Base-by-base conservation (phyloP, 495 filamentous ascomycete species). In the Xylaria curta region DNA sequence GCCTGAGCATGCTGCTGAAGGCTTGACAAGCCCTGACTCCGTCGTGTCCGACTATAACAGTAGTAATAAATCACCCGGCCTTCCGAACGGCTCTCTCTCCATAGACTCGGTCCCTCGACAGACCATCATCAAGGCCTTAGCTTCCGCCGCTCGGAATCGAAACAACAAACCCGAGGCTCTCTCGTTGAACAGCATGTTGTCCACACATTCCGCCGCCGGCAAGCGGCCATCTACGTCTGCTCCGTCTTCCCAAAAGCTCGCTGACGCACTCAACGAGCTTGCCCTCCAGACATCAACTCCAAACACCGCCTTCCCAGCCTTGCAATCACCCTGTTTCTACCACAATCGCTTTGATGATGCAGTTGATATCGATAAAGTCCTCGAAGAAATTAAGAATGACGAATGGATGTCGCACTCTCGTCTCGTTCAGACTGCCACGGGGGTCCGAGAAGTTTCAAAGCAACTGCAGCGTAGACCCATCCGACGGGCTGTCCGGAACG, bases 311-410 rank as follows among this genome's bases (percentile, higher is more conserved):
- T 88, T 93, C 72, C 85, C 88, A 21, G 84, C 87, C 5, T 82
- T 98, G 31, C 91, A 95, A 77, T 97, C 93, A 47, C 96, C 96
- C 0, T 98, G 97, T 82, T 98, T 95, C 82, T 98, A 97, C 86
- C 96, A 99, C 81, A 91, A 95, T 81, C 88, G 94, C 51, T 98
- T 99, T 78, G 96, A 97, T 70, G 93, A 97, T 78, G 94, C 94
- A 9, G 93, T 99, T 72, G 94, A 99, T 80, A 91, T 98, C 54
- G 93, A 97, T 68, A 97, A 92, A 78, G 94, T 99, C 3, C 86
- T 99, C 1, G 96, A 98, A 79, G 96, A 99, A 83, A 97, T 98
- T 59, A 86, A 87, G 76, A 93, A 92, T 63, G 94, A 97, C 79
- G 94, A 97, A 72, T 94, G 88, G 82, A 89, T 97, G 78, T 97